Conservation (phyloP, 2,329 filamentous ascomycete species). For the Neofusicoccum ribis region DNA sequence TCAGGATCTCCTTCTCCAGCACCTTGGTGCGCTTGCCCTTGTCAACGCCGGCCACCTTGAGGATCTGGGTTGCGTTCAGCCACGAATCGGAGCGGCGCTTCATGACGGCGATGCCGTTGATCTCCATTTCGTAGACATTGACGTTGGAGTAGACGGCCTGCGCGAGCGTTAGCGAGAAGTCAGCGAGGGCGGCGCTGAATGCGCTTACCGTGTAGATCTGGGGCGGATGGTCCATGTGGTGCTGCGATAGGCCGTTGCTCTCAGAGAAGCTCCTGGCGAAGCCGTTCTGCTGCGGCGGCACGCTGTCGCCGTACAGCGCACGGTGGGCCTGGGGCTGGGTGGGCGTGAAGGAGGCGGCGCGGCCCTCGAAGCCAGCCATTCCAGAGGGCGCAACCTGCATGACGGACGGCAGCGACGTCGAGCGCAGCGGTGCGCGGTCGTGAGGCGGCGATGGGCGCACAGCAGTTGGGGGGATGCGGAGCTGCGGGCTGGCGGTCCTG, state of each 20-base stretch:
- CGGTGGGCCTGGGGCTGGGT: constrained; percentile 31
- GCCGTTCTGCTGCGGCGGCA: constrained; percentile 34
- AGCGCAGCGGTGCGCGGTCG: constrained; percentile 6
- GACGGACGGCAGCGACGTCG: not conserved
- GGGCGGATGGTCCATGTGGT: constrained; percentile 43
- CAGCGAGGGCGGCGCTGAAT: not conserved
- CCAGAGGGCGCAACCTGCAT: constrained; percentile 21
- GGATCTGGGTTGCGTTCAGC: constrained; percentile 96
- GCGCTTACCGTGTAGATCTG: constrained; percentile 52
- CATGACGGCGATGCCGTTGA: constrained; percentile 92
- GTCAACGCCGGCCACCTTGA: constrained; percentile 95
- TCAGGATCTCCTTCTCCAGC: constrained; percentile 94
- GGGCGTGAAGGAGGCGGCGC: constrained; percentile 23
- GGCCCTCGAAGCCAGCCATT: constrained; percentile 21
- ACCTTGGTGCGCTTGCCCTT: constrained; percentile 98
- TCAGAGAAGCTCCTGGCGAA: constrained; percentile 42
- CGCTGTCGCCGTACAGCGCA: constrained; percentile 34
- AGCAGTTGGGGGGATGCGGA: constrained; percentile 36
- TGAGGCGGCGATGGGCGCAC: constrained; percentile 16
- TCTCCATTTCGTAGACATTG: constrained; percentile 97
- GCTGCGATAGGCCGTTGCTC: constrained; percentile 35
- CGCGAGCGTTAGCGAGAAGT: constrained; percentile 9
- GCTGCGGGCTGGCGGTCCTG: constrained; percentile 15
- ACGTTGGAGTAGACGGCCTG: constrained; percentile 92
- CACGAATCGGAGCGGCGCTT: constrained; percentile 91